Evolutionary conservation across 345 rosid genomes (phyloP), one percentile per base, ranked within the genome.

Genomic region (Eucalyptus regnans): DNA sequence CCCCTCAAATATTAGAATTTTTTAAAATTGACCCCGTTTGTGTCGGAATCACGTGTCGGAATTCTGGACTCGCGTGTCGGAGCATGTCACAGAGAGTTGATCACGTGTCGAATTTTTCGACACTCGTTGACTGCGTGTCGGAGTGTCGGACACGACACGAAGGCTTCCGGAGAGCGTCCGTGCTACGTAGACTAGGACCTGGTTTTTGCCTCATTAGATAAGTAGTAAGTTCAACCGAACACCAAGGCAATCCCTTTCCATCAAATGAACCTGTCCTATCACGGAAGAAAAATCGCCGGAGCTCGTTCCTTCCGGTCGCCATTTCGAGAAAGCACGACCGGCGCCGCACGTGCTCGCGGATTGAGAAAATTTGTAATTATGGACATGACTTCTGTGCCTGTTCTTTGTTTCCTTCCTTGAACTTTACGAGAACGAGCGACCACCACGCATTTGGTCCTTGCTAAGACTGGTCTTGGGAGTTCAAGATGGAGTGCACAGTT

Each of bases 221-320:
- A 33, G 23, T 17, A 17, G 80, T 17, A 31, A 68, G 22, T 68
- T 37, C 44, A 18, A 33, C 18, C 6, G 4, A 66, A 66, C 43
- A 16, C 43, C 43, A 16, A 17, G 9, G 23, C 5, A 31, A 15
- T 29, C 9, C 31, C 41, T 15, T 15, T 7, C 12, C 20, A 31
- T 31, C 11, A 9, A 31, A 31, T 0, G 31, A 60, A 27, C 4
- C 6, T 12, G 8, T 29, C 68, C 33, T 62, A 29, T 29, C 16
- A 27, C 0, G 31, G 1, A 62, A 27, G 68, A 29, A 66, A 8
- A 31, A 31, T 7, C 22, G 2, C 37, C 0, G 6, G 4, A 15
- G 2, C 20, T 66, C 3, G 9, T 33, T 16, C 37, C 22, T 66
- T 66, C 2, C 3, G 0, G 4, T 66, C 5, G 41, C 41, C 11